Evolutionary conservation across 306 rosid species (phyloP).

Genomic region (Fragaria iinumae): DNA sequence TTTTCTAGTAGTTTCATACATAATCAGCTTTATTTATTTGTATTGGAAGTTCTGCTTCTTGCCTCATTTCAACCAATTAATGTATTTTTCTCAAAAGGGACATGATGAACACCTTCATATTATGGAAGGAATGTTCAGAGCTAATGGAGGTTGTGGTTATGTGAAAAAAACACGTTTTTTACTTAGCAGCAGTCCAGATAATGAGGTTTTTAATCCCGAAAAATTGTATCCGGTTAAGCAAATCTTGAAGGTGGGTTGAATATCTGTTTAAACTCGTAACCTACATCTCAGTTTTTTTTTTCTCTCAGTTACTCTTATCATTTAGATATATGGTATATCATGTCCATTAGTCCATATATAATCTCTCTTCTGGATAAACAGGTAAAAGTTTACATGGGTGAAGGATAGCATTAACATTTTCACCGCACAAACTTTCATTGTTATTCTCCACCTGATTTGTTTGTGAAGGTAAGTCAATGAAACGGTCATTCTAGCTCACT

Average conservation of each 20-base stretch:
- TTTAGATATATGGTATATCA: neutral
- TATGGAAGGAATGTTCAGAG: slow-evolving; percentile 95
- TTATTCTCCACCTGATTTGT: slow-evolving; percentile 86
- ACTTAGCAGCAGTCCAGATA: slow-evolving; percentile 18
- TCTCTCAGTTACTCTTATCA: neutral
- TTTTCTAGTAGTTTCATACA: neutral
- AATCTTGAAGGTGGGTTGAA: slow-evolving; percentile 41
- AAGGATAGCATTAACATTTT: slow-evolving; percentile 78
- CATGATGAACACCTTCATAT: slow-evolving; percentile 53
- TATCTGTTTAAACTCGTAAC: neutral
- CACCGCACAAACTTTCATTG: slow-evolving; percentile 58
- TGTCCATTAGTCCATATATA: too few species aligned
- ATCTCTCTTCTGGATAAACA: slow-evolving; percentile 23
- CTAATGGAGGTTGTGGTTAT: slow-evolving; percentile 82
- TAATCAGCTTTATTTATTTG: neutral
- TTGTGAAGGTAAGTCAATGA: slow-evolving; percentile 37
- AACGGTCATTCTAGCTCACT: neutral
- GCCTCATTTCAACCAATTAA: too few species aligned
- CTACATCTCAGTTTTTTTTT: neutral
- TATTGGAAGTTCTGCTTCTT: neutral
- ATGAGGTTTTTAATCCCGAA: slow-evolving; percentile 37
- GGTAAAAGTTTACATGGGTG: slow-evolving; percentile 76
- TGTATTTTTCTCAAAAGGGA: slow-evolving; percentile 41
- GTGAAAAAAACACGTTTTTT: slow-evolving; percentile 76
- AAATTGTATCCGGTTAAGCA: neutral